A percentile compares a stretch with the other conserved stretches of the same genome.
These are phyloP conservation scores for Arabidopsis lyrata DNA, from an alignment of 441 rosid genomes.

Conservation along the genomic window DNA sequence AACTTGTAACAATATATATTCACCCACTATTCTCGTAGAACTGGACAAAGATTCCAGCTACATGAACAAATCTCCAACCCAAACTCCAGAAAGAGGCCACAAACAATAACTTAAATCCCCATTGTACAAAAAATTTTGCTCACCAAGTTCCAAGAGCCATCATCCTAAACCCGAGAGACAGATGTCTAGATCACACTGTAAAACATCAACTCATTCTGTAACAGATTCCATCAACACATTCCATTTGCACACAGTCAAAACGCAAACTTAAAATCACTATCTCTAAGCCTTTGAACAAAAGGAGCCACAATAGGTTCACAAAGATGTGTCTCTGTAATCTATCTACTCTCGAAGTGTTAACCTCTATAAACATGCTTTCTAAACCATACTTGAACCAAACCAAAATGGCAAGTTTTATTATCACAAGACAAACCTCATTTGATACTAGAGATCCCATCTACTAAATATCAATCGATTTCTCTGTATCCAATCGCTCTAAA, in stretches of 20 bases:
- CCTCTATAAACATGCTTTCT: not conserved
- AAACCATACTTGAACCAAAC: slow-evolving; percentile 2
- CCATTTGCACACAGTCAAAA: not conserved
- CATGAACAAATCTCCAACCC: not conserved
- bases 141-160: not conserved
- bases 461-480: too few species aligned
- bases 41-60: not conserved
- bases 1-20: not conserved
- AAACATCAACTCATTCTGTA: not conserved
- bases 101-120: not conserved
- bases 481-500: not conserved
- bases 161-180: not conserved
- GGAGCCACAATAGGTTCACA: not conserved
- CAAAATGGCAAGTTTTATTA: not conserved
- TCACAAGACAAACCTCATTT: not conserved
- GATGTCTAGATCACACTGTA: not conserved
- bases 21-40: not conserved
- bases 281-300: not conserved
- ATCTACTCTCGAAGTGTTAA: not conserved
- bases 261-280: not conserved
- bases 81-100: not conserved
- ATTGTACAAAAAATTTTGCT: not conserved
- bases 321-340: not conserved
- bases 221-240: slow-evolving; percentile 5
- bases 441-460: not conserved